These are phyloP conservation scores for Allium fistulosum DNA, from an alignment of 106 monocot species.

Conservation along the genomic window DNA sequence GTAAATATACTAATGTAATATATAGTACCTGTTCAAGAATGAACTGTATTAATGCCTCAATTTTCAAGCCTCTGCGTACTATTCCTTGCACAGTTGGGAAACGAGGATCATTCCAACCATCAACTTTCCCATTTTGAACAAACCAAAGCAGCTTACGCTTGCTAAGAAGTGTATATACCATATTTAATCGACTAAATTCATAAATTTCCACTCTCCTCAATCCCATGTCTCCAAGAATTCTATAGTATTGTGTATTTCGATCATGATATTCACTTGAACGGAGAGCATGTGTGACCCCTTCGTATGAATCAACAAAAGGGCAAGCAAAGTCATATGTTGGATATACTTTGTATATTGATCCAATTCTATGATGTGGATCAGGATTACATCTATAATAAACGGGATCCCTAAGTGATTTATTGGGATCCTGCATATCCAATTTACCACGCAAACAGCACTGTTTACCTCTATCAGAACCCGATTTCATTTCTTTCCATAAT, in stretches of 20 bases:
- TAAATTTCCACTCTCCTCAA: slow-evolving; percentile 73
- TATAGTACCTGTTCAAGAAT: slow-evolving; percentile 87
- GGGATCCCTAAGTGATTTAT: slow-evolving; percentile 84
- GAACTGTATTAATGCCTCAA: slow-evolving; percentile 93
- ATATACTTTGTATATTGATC: slow-evolving; percentile 81
- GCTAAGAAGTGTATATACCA: slow-evolving; percentile 95
- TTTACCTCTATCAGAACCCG: slow-evolving; percentile 74
- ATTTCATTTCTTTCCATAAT: slow-evolving; percentile 93
- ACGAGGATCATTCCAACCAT: slow-evolving; percentile 95
- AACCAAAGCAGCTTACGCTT: slow-evolving; percentile 99
- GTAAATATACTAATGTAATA: too few species aligned
- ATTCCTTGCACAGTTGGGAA: slow-evolving; percentile 98
- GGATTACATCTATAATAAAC: slow-evolving; percentile 89
- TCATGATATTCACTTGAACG: slow-evolving; percentile 98
- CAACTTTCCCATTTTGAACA: slow-evolving; percentile 92
- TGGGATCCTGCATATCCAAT: slow-evolving; percentile 92
- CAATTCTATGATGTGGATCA: slow-evolving; percentile 84
- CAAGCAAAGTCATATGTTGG: slow-evolving; percentile 99
- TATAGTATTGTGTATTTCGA: slow-evolving; percentile 78
- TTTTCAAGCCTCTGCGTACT: slow-evolving; percentile 82
- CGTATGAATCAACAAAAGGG: slow-evolving; percentile 85
- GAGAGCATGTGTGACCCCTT: slow-evolving; percentile 90
- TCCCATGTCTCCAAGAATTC: slow-evolving; percentile 83
- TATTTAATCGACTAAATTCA: slow-evolving; percentile 93
- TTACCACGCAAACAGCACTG: slow-evolving; percentile 92